Base-by-base conservation (phyloP, 2,329 filamentous ascomycete genomes). In the Malbranchea cinnamomea region DNA sequence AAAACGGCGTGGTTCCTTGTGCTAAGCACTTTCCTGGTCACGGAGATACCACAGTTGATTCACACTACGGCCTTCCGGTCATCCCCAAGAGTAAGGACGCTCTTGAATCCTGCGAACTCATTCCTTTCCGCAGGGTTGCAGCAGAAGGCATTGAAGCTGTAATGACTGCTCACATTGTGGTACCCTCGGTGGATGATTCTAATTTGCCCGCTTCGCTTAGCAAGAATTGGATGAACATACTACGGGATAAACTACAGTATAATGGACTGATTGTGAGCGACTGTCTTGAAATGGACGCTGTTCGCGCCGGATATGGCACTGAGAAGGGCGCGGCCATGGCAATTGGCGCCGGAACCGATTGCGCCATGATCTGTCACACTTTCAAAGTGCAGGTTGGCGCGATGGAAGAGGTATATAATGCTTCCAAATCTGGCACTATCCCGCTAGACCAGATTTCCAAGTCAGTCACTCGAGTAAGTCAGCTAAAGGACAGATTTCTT, bases 21-120 rank as follows among this genome's bases (percentile, higher is more conserved):
- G 49, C 57, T 1, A 62, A 63, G 38, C 55, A 62, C 45, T 62
- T 62, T 22, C 59, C 57, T 4, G 57, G 59, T 0, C 57, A 60
- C 39, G 56, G 56, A 15, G 53, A 60, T 35, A 61, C 55, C 0
- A 52, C 51, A n/a, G 48, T 58, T 1, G 56, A 61, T 37, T 61
- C 56, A 2, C 57, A 61, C 40, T 53, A 53, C 42, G 55, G 55
- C 2, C 41, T 60, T 13, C 56, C 57, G 1, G 41, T 55, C 1
- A 55, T 61, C 11, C 33, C 38, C 0, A 62, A 60, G 33, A 47
- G 39, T 2, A 46, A 48, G 26, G 48, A 48, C 14, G 38, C 55
- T 14, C 38, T 61, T 13, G 56, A 60, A 29, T 40, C 40, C 4
- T 58, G 55, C 27, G 58, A 62, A 31, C 31, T 62, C 14, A 43